These are phyloP conservation scores for Macrophomina pseudophaseolina DNA, from an alignment of 2,329 filamentous ascomycete species.

Conservation along the genomic window DNA sequence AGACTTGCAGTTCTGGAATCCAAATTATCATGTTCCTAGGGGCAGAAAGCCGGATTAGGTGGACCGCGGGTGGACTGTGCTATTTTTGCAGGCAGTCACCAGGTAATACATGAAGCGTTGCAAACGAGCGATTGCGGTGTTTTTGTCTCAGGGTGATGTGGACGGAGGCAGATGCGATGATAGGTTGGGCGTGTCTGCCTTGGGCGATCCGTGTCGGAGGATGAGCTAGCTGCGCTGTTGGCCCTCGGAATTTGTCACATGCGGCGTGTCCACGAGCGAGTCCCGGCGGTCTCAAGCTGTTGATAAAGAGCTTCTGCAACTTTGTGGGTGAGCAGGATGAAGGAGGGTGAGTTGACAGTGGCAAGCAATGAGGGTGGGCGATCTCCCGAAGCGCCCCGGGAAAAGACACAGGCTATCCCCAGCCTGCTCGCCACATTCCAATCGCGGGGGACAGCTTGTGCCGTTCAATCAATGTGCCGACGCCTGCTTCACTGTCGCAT, in stretches of 20 bases:
- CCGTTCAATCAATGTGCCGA: no score
- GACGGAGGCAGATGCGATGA: no score
- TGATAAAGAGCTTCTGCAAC: background rate
- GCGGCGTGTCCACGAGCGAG: background rate
- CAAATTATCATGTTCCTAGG: background rate
- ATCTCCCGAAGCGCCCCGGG: no score
- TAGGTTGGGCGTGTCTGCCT: background rate
- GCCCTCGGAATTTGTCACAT: conserved; percentile 5
- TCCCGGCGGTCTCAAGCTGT: no score
- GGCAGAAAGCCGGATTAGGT: background rate
- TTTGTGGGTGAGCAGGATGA: background rate
- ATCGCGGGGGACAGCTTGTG: no score
- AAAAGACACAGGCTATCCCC: no score
- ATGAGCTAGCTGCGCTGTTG: background rate
- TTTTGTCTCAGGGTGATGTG: background rate
- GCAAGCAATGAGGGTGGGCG: no score
- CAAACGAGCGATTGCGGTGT: background rate
- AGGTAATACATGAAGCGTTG: conserved; percentile 16
- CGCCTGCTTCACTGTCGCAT: no score
- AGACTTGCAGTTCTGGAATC: background rate
- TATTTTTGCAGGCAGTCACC: background rate
- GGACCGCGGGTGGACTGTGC: background rate
- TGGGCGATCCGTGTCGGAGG: conserved; percentile 1
- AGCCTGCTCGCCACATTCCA: background rate
- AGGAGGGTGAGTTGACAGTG: no score